phyloP scores from a whole-genome alignment of 2,329 filamentous ascomycete species.

The Fonsecaea multimorphosa region DNA sequence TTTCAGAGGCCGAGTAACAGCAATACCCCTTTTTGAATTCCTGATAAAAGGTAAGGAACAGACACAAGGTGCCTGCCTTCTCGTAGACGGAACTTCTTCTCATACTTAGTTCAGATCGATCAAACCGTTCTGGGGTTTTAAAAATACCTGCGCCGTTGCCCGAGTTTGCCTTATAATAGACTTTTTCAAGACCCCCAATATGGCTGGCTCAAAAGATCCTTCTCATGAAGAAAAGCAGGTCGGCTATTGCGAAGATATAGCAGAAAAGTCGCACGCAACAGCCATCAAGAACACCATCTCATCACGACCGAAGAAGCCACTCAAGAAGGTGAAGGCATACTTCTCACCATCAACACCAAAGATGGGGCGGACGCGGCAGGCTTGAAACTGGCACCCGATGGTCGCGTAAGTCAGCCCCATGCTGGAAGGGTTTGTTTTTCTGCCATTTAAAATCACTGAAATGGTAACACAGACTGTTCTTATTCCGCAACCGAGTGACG shows the following conservation, averaged over 20 bases:
- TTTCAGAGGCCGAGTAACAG: not conserved
- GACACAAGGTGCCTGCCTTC: not conserved
- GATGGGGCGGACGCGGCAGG: not conserved
- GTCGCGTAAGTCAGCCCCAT: slow-evolving; percentile 11
- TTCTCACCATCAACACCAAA: not conserved
- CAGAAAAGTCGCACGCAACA: not conserved
- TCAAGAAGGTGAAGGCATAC: not conserved
- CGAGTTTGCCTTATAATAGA: no score
- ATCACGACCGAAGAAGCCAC: not conserved
- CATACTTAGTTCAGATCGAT: not conserved
- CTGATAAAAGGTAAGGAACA: not conserved
- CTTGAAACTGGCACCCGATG: slow-evolving; percentile 43
- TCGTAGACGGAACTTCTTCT: not conserved
- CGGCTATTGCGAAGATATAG: not conserved
- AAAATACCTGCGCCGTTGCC: no score
- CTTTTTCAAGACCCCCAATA: not conserved
- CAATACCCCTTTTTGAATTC: not conserved
- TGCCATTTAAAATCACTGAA: slow-evolving; percentile 1
- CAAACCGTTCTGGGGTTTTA: no score
- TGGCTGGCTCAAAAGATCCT: not conserved
- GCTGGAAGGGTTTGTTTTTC: not conserved
- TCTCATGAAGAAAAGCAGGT: not conserved
- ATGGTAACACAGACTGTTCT: slow-evolving; percentile 52
- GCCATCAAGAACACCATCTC: not conserved
- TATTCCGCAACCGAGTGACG: slow-evolving; percentile 57